phyloP scores from a whole-genome alignment of 2,329 filamentous ascomycete species.

The Septoria linicola region DNA sequence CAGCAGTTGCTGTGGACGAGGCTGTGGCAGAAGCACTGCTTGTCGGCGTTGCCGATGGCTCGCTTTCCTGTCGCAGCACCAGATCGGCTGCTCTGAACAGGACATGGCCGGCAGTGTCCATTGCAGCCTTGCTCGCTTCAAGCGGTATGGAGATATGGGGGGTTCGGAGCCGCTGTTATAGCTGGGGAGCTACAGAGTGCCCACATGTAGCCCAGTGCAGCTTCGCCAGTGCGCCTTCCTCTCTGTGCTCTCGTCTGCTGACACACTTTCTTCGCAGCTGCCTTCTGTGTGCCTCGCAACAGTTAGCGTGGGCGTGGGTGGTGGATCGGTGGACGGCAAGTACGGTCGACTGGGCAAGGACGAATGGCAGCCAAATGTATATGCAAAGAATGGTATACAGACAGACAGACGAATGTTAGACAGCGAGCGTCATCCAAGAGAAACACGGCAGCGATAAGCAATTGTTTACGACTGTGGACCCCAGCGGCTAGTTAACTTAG shows the following conservation, averaged over 20 bases:
- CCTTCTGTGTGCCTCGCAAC: too few species aligned
- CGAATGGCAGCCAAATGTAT: background rate
- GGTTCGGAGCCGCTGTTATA: slow-evolving; percentile 1
- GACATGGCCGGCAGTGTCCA: slow-evolving; percentile 46
- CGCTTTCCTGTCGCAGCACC: slow-evolving; percentile 45
- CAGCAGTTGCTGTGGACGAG: slow-evolving; percentile 27
- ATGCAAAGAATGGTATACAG: background rate
- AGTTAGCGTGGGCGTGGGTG: too few species aligned
- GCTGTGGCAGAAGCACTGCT: slow-evolving; percentile 26
- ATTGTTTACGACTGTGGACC: slow-evolving; percentile 1
- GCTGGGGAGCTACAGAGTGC: too few species aligned
- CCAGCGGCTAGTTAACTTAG: too few species aligned
- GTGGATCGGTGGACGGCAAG: too few species aligned
- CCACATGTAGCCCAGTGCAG: too few species aligned
- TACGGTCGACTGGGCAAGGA: too few species aligned
- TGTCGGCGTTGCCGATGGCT: slow-evolving; percentile 25
- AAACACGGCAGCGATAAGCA: background rate
- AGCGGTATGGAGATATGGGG: slow-evolving; percentile 1
- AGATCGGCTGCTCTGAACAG: slow-evolving; percentile 41
- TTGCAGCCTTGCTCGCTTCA: too few species aligned
- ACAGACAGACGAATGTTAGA: background rate
- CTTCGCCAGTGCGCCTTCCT: too few species aligned
- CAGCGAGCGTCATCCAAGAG: background rate
- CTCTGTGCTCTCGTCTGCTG: too few species aligned
- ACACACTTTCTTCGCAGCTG: too few species aligned